Percentiles rank a stretch among this genome's conserved stretches.
Evolutionary conservation across 306 rosid genomes (phyloP).

Genomic region (Castanea crenata): DNA sequence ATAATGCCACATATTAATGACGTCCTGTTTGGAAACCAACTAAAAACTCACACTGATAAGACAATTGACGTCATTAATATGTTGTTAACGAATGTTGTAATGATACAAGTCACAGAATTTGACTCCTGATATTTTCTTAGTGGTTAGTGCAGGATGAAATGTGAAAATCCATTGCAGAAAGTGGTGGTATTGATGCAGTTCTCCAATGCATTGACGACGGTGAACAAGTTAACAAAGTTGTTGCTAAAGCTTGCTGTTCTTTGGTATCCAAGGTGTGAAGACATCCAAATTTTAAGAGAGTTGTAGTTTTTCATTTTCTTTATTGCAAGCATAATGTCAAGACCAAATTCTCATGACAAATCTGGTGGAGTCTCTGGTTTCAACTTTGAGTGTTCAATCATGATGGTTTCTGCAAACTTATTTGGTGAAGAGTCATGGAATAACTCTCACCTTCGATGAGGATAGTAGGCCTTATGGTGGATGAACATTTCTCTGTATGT

Average conservation of each 20-base stretch:
- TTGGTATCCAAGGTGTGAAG: slow-evolving; percentile 73
- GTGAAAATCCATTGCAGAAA: slow-evolving; percentile 54
- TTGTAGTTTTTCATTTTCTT: not conserved
- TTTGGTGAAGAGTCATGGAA: too few relatives aligned
- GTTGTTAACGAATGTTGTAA: too few relatives aligned
- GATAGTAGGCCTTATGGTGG: too few relatives aligned
- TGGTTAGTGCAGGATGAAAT: slow-evolving; percentile 47
- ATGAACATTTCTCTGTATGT: too few relatives aligned
- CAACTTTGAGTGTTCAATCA: too few relatives aligned
- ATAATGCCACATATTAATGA: not conserved
- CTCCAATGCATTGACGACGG: slow-evolving; percentile 50
- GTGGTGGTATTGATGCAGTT: slow-evolving; percentile 69
- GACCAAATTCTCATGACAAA: not conserved
- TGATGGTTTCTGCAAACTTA: too few relatives aligned
- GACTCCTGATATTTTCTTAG: not conserved
- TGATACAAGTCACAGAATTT: not conserved
- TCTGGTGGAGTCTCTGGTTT: not conserved
- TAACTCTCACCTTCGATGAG: too few relatives aligned
- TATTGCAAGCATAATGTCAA: not conserved
- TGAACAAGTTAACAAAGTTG: slow-evolving; percentile 62
- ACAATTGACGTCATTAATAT: not conserved
- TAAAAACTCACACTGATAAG: not conserved
- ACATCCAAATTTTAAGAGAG: not conserved
- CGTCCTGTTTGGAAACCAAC: not conserved
- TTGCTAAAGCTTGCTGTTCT: slow-evolving; percentile 80